These are phyloP conservation scores for Mortierella hygrophila DNA, from an alignment of 192 early-diverging fungal genomes.

Conservation along the genomic window DNA sequence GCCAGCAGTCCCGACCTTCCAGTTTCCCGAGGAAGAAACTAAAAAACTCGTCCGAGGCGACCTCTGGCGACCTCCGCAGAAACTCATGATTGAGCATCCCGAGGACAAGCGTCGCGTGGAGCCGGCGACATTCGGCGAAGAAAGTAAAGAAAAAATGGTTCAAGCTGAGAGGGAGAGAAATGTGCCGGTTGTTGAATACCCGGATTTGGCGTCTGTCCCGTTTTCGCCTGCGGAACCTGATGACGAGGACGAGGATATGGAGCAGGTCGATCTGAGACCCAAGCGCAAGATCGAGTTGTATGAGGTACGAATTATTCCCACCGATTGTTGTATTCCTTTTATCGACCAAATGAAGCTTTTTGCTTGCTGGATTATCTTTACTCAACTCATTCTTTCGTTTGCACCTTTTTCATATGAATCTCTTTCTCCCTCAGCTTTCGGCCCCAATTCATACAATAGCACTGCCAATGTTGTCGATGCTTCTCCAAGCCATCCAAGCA, in stretches of 20 bases:
- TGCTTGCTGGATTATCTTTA: too few relatives aligned
- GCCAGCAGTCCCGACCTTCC: neutral
- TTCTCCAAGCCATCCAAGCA: neutral
- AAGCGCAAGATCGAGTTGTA: neutral
- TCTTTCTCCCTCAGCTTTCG: neutral
- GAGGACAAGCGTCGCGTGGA: neutral
- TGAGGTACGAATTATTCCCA: neutral
- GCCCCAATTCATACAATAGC: neutral
- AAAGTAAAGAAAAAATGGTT: conserved; percentile 18
- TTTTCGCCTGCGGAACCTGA: conserved; percentile 34
- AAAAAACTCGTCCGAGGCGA: neutral
- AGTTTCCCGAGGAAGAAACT: neutral
- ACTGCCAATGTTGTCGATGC: neutral
- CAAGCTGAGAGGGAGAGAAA: conserved; percentile 1
- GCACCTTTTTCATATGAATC: neutral
- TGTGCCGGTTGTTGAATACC: neutral
- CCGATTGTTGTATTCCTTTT: too few relatives aligned
- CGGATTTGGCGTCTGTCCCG: conserved; percentile 19
- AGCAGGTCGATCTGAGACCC: neutral
- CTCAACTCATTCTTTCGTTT: too few relatives aligned
- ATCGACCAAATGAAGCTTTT: too few relatives aligned
- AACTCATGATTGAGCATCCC: neutral
- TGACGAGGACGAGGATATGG: neutral
- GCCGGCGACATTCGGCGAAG: neutral
- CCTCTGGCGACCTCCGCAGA: neutral